phyloP scores from a whole-genome alignment of 768 basidiomycete genomes.

The Gloeostereum incarnatum region DNA sequence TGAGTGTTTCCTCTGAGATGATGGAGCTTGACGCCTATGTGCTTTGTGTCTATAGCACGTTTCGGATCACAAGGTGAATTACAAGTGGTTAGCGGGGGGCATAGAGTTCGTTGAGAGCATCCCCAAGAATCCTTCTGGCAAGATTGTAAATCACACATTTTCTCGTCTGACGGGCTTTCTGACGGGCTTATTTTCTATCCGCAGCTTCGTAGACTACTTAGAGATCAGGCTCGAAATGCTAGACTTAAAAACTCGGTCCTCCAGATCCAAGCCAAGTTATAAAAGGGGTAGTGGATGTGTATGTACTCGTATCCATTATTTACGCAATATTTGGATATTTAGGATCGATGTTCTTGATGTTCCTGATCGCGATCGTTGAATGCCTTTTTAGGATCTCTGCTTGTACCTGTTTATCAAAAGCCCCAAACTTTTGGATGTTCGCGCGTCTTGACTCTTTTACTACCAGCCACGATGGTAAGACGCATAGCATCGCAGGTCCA shows the following conservation, averaged over 20 bases:
- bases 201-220: constrained; percentile 40
- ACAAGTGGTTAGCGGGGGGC: constrained; percentile 55
- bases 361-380: too few species aligned
- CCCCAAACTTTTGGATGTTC: not conserved
- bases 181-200: not conserved
- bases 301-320: not conserved
- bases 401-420: too few species aligned
- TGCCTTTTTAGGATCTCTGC: too few species aligned
- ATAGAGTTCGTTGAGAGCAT: constrained; percentile 53
- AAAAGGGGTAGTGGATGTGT: not conserved
- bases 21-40: not conserved
- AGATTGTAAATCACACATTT: constrained; percentile 36
- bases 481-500: constrained; percentile 84
- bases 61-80: constrained; percentile 44
- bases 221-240: constrained; percentile 37
- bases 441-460: not conserved
- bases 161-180: too few species aligned
- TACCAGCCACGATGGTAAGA: constrained; percentile 47
- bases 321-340: constrained; percentile 1
- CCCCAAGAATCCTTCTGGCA: constrained; percentile 69
- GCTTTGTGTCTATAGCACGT: constrained; percentile 39
- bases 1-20: constrained; percentile 13
- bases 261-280: constrained; percentile 2
- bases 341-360: not conserved
- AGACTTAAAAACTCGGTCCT: not conserved